Evolutionary conservation across 129 eudicot genomes (phyloP), one percentile per base, ranked within the genome.

Genomic region (Saussurea involucrata): DNA sequence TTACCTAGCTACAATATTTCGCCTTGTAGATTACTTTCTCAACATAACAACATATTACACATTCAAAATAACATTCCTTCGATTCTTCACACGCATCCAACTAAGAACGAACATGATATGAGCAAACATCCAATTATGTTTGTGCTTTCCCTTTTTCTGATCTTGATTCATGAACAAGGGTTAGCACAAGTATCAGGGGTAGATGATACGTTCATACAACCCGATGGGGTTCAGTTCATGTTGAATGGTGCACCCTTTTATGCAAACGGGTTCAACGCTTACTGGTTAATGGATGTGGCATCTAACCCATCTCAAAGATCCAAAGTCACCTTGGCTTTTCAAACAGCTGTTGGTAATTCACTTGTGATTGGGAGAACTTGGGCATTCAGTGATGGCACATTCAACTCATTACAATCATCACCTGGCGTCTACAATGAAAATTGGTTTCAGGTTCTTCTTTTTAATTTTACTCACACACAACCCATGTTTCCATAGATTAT

Each of bases 241-340:
- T 46, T 81, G n/a, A 87, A 90, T 46, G 96, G 89, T 17, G 69
- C 76, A 66, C 86, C 87, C 28, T 87, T 79, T 21, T 85, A 87
- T 69, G 86, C 79, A 66, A 85, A 90, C 60, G 96, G 96, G 28
- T 90, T 90, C 60, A 90, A 90, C 78, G 89, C 96, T 8, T 90
- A 90, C 57, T 90, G 96, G 96, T 69, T 90, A 27, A 90, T 90
- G 96, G 76, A 72, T 55, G 65, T 83, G 29, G 90, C 87, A 32
- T 83, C 90, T 25, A 81, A 85, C 24, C 84, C 87, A 4, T 75
- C 77, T 60, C 82, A 83, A 33, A 87, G 89, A 40, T 4, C 18
- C 24, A 90, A 84, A 80, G 78, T 88, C 3, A 76, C 92, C 1
- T 58, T 63, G 20, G 83, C 81, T 8, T 86, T 88, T 71, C 76